Percentiles rank a stretch among this genome's conserved stretches.
phyloP scores from a whole-genome alignment of 805 yeast species.

The Saturnispora besseyi region DNA sequence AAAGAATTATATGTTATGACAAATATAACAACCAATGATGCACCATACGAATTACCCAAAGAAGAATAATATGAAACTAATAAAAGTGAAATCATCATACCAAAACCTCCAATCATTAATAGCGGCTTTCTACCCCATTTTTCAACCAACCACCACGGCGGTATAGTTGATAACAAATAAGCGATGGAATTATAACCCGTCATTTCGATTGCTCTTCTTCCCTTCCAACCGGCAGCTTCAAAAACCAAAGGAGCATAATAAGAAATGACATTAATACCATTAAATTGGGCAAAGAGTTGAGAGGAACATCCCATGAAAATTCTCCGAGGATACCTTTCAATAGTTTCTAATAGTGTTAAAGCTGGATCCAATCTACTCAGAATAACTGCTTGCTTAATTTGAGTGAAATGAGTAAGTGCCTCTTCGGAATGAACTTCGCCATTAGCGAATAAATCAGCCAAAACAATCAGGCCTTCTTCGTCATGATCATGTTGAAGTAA shows the following conservation, averaged over 20 bases:
- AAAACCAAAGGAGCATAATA: constrained; percentile 92
- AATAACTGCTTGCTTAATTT: constrained; percentile 73
- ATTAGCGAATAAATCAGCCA: constrained; percentile 72
- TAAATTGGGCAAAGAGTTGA: constrained; percentile 86
- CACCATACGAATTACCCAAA: constrained; percentile 1
- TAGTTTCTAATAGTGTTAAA: constrained; percentile 63
- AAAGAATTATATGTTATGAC: constrained; percentile 75
- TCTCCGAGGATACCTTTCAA: constrained; percentile 64
- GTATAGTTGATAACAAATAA: constrained; percentile 54
- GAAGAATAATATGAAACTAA: constrained; percentile 52
- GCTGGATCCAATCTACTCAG: constrained; percentile 77
- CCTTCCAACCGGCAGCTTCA: constrained; percentile 92
- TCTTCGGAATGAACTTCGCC: constrained; percentile 63
- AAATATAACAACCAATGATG: constrained; percentile 49
- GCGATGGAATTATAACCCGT: constrained; percentile 69
- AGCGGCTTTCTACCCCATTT: constrained; percentile 89
- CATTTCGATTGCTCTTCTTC: constrained; percentile 81
- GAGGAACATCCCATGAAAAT: constrained; percentile 84
- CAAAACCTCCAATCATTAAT: constrained; percentile 63
- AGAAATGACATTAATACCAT: constrained; percentile 87
- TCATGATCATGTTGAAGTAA: constrained; percentile 72
- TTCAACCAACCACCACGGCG: constrained; percentile 89
- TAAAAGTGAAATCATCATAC: constrained; percentile 67
- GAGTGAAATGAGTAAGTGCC: constrained; percentile 67
- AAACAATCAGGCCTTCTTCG: constrained; percentile 75